Evolutionary conservation across 2,329 filamentous ascomycete genomes (phyloP).

Genomic region (Ceratocystis eucalypticola): DNA sequence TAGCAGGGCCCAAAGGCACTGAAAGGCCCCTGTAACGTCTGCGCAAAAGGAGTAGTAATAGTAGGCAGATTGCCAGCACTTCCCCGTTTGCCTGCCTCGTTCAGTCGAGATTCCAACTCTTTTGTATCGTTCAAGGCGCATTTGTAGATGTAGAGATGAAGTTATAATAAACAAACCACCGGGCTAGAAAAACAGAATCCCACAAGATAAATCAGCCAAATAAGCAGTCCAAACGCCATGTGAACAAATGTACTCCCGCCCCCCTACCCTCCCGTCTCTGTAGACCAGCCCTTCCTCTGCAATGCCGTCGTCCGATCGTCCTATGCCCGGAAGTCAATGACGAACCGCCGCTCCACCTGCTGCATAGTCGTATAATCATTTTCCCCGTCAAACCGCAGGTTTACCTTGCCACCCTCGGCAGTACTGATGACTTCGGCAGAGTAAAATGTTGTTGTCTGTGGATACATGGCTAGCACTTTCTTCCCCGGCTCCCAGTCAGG

Average conservation of each 20-base stretch:
- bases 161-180: background rate
- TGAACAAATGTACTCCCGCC: background rate
- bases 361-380: slow-evolving; percentile 61
- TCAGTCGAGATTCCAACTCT: background rate
- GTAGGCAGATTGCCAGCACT: background rate
- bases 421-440: slow-evolving; percentile 62
- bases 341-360: slow-evolving; percentile 61
- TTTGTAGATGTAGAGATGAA: background rate
- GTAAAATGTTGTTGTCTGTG: slow-evolving; percentile 75
- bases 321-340: slow-evolving; percentile 52
- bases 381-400: slow-evolving; percentile 66
- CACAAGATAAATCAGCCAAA: background rate
- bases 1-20: background rate
- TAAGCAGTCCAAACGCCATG: background rate
- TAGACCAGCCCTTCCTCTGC: background rate
- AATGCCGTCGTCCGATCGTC: background rate
- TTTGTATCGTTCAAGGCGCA: background rate
- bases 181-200: background rate
- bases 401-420: slow-evolving; percentile 38
- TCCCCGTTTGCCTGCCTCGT: background rate
- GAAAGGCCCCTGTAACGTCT: background rate
- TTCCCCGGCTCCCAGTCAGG: slow-evolving; percentile 53
- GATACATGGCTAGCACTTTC: slow-evolving; percentile 64
- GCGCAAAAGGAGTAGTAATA: background rate
- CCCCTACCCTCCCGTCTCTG: slow-evolving; percentile 8